Conservation (phyloP, 2,329 filamentous ascomycete genomes). For the Ramichloridium luteum region DNA sequence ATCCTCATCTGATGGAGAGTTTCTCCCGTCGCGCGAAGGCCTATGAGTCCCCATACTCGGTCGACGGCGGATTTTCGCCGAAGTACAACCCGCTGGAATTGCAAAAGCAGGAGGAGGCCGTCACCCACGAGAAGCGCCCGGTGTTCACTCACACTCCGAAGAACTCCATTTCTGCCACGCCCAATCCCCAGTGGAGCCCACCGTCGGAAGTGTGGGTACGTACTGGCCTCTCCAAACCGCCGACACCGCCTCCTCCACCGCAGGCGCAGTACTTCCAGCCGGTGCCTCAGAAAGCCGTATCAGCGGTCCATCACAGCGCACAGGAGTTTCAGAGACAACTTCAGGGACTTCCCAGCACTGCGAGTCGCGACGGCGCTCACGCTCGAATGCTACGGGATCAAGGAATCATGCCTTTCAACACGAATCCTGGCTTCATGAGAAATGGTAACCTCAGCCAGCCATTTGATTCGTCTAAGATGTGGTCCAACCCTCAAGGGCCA, state of each 20-base stretch:
- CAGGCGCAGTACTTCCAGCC: slow-evolving; percentile 8
- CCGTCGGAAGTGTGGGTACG: slow-evolving; percentile 23
- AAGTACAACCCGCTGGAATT: slow-evolving; percentile 26
- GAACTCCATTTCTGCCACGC: slow-evolving; percentile 14
- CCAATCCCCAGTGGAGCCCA: slow-evolving; percentile 24
- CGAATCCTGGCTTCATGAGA: slow-evolving; percentile 7
- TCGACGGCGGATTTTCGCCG: slow-evolving; percentile 29
- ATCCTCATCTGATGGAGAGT: slow-evolving; percentile 35
- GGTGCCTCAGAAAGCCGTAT: slow-evolving; percentile 7
- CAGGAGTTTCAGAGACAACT: slow-evolving; percentile 31
- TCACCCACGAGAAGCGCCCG: slow-evolving; percentile 1
- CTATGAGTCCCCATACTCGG: slow-evolving; percentile 37
- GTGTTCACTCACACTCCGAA: slow-evolving; percentile 15
- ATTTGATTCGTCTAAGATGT: slow-evolving; percentile 17
- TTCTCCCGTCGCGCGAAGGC: slow-evolving; percentile 33
- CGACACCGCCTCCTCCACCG: slow-evolving; percentile 11
- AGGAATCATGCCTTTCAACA: slow-evolving; percentile 14
- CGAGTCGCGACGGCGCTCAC: slow-evolving; percentile 23
- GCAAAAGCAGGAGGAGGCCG: slow-evolving; percentile 8
- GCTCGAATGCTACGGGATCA: slow-evolving; percentile 24
- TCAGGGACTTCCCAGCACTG: slow-evolving; percentile 19
- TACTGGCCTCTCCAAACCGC: slow-evolving; percentile 11
- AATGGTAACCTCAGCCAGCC: slow-evolving; percentile 16
- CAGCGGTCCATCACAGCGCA: slow-evolving; percentile 27
- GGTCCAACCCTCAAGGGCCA: slow-evolving; percentile 22